A percentile compares a stretch with the other conserved stretches of the same genome.
These are phyloP conservation scores for Lasiodiplodia theobromae DNA, from an alignment of 2,329 filamentous ascomycete genomes.

Conservation along the genomic window DNA sequence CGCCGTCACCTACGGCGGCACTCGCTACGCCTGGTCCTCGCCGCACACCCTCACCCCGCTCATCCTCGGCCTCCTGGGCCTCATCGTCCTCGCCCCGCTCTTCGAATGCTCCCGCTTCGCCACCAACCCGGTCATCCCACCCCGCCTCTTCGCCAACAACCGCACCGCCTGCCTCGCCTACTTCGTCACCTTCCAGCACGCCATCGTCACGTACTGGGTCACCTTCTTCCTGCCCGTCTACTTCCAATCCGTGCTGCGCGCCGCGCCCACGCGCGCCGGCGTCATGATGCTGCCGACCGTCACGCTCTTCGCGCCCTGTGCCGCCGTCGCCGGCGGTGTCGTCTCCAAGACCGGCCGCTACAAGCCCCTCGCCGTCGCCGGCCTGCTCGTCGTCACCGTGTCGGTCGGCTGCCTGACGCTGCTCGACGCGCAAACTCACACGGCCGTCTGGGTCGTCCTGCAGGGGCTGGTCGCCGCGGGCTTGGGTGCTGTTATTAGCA, in stretches of 20 bases:
- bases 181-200: conserved; percentile 48
- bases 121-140: conserved; percentile 49
- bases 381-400: conserved; percentile 37
- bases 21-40: conserved; percentile 52
- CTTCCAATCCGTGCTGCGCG: conserved; percentile 52
- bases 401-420: conserved; percentile 35
- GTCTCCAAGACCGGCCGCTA: conserved; percentile 43
- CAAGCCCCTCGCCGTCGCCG: conserved; percentile 31
- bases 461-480: conserved; percentile 39
- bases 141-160: conserved; percentile 55
- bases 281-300: conserved; percentile 44
- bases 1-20: conserved; percentile 55
- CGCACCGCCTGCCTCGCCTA: conserved; percentile 47
- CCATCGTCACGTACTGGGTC: conserved; percentile 46
- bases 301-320: conserved; percentile 37
- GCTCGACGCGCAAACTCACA: conserved; percentile 31
- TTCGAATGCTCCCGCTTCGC: conserved; percentile 49
- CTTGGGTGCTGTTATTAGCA: conserved; percentile 38
- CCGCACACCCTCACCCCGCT: conserved; percentile 52
- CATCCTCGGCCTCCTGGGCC: conserved; percentile 51
- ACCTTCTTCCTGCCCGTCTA: conserved; percentile 55
- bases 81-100: conserved; percentile 45
- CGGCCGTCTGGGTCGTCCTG: conserved; percentile 35
- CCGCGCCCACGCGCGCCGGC: conserved; percentile 44
- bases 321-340: conserved; percentile 37